These are phyloP conservation scores for Phytophthora crassamura DNA, from an alignment of 352 stramenopile genomes.

Conservation along the genomic window DNA sequence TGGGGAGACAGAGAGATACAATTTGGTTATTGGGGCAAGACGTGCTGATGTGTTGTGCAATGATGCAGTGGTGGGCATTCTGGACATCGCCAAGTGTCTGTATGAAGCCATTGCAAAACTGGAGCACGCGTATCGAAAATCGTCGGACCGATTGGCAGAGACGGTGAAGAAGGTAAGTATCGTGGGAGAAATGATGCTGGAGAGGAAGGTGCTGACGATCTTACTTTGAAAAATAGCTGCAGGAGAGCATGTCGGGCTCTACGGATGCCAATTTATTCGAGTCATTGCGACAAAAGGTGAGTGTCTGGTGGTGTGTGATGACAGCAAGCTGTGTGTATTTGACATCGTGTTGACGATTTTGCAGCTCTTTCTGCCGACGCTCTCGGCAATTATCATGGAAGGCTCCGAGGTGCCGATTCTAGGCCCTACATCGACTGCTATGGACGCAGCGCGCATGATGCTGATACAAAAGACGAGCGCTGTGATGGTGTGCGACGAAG, in stretches of 20 bases:
- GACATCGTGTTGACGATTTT: constrained; percentile 4
- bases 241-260: constrained; percentile 58
- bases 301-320: not conserved
- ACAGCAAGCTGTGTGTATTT: not conserved
- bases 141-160: constrained; percentile 71
- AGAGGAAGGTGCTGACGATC: constrained; percentile 6
- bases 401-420: constrained; percentile 67
- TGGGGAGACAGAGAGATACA: constrained; percentile 9
- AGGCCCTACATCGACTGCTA: constrained; percentile 51
- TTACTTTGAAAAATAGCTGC: constrained; percentile 43
- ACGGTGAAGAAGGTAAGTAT: constrained; percentile 76
- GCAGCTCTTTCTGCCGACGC: constrained; percentile 85
- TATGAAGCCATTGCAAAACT: constrained; percentile 98
- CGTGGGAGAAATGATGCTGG: not conserved
- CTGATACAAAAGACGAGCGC: constrained; percentile 81
- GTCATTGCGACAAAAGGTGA: constrained; percentile 82
- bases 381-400: constrained; percentile 80
- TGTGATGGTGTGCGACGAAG: constrained; percentile 90
- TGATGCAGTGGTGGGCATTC: constrained; percentile 91
- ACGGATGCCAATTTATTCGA: constrained; percentile 80
- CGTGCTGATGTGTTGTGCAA: not conserved
- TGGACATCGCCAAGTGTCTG: constrained; percentile 99
- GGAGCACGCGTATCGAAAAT: constrained; percentile 89
- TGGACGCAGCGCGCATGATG: constrained; percentile 83
- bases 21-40: too few species aligned